Conservation (phyloP, 148 eudicot species). For the Agrostemma githago region DNA sequence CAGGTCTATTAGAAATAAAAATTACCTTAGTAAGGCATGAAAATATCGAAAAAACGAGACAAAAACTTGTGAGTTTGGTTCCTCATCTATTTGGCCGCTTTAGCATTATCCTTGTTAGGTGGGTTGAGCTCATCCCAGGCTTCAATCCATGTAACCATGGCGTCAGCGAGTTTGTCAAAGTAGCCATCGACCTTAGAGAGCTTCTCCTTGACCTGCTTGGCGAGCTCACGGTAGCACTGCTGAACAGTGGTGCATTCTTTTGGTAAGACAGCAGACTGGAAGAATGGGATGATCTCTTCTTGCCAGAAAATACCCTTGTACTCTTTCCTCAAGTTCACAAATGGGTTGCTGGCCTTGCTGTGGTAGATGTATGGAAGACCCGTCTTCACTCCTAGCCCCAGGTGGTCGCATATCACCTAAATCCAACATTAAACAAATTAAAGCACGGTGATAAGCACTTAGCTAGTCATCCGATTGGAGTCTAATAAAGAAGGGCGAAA, state of each 20-base stretch:
- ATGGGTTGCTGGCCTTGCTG: conserved; percentile 65
- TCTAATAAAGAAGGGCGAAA: background rate
- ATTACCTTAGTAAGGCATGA: background rate
- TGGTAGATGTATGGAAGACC: conserved; percentile 64
- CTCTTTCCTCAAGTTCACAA: conserved; percentile 51
- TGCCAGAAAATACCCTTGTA: conserved; percentile 66
- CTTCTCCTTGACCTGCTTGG: conserved; percentile 56
- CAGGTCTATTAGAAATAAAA: background rate
- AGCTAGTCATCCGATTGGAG: background rate
- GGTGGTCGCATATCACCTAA: conserved; percentile 54
- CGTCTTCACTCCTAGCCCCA: conserved; percentile 55
- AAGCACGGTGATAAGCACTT: background rate
- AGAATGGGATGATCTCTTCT: conserved; percentile 66
- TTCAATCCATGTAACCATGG: conserved; percentile 63
- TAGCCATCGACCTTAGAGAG: conserved; percentile 45
- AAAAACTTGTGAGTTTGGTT: background rate
- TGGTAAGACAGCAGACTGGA: conserved; percentile 44
- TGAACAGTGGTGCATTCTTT: conserved; percentile 60
- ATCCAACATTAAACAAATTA: background rate
- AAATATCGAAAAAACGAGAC: background rate
- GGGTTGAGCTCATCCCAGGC: conserved; percentile 69
- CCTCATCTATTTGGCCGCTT: conserved; percentile 27
- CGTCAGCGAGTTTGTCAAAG: conserved; percentile 59
- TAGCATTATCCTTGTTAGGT: conserved; percentile 18
- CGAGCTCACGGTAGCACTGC: conserved; percentile 51